Evolutionary conservation across 2,329 filamentous ascomycete species (phyloP).

Genomic region (Aspergillus hortae): DNA sequence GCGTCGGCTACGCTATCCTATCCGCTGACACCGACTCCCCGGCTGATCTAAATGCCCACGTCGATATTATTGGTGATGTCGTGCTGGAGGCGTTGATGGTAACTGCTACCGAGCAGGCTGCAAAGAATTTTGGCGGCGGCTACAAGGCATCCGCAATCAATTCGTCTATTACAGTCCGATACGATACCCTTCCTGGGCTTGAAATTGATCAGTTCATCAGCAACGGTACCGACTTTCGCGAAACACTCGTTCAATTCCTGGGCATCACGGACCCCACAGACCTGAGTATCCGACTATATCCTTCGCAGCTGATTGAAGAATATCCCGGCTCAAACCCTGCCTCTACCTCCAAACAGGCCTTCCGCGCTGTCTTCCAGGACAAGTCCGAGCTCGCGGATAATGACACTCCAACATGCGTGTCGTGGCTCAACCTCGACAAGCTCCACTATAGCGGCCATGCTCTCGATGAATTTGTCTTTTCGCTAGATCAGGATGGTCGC

Average conservation of each 20-base stretch:
- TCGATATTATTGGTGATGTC: conserved; percentile 24
- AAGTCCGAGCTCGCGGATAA: conserved; percentile 21
- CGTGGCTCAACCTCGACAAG: conserved; percentile 23
- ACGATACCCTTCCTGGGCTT: conserved; percentile 1
- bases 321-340: background rate
- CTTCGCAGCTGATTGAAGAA: conserved; percentile 2
- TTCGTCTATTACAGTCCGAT: background rate
- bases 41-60: conserved; percentile 21
- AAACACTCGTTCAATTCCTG: background rate
- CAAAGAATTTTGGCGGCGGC: background rate
- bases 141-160: background rate
- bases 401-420: conserved; percentile 24
- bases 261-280: background rate
- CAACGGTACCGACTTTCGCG: conserved; percentile 1
- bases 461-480: conserved; percentile 25
- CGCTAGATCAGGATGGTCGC: conserved; percentile 14
- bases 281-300: conserved; percentile 7
- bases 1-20: conserved; percentile 34
- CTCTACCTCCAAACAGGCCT: conserved; percentile 11
- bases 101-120: background rate
- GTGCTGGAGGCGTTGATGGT: conserved; percentile 24
- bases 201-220: conserved; percentile 2
- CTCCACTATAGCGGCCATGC: conserved; percentile 15
- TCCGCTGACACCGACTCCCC: conserved; percentile 16
- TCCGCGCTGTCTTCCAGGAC: conserved; percentile 19